Evolutionary conservation across 2,329 filamentous ascomycete genomes (phyloP), one percentile per base, ranked within the genome.

Genomic region (Penicillium sclerotiorum): DNA sequence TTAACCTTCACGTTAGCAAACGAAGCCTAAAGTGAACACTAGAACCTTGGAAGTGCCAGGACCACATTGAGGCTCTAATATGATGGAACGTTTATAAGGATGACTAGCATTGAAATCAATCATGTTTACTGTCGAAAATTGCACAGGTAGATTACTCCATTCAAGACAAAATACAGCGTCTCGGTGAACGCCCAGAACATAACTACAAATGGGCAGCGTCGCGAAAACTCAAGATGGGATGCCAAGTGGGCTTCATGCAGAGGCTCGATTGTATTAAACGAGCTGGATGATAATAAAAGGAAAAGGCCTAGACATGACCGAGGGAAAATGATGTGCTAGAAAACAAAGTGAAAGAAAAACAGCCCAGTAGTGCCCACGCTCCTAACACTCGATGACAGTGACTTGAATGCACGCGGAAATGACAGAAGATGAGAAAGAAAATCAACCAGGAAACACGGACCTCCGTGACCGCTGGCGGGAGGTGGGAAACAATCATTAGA

Each of bases 371-470:
- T 56, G 57, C 53, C 57, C 54, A 60, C 60, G 60, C 58, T 59
- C 61, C 57, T 56, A 59, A 62, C 61, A 60, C 51, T 61, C 52
- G 50, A 61, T 64, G 58, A 60, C 56, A 60, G 59, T 61, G 59
- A 59, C 52, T 64, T 53, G 56, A 51, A 67, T 63, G 60, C 58
- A 62, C 60, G 54, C 47, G 54, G 49, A 47, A 56, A 48, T 50
- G 52, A 59, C 49, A 53, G 49, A 42, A 50, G 38, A 52, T 54
- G 50, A 53, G 50, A 60, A 55, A 55, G 47, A 53, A 52, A 41
- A 45, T 23, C 33, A 50, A 8, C 33, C 33, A 33, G 41, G n/a
- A n/a, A 55, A 50, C 35, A 33, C 23, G 53, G 32, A 48, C 53
- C 47, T 42, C 42, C 45, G 37, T 32, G 37, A 56, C 53, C 33